phyloP scores from a whole-genome alignment of 192 early-diverging fungal species.

The Pilaira anomala region DNA sequence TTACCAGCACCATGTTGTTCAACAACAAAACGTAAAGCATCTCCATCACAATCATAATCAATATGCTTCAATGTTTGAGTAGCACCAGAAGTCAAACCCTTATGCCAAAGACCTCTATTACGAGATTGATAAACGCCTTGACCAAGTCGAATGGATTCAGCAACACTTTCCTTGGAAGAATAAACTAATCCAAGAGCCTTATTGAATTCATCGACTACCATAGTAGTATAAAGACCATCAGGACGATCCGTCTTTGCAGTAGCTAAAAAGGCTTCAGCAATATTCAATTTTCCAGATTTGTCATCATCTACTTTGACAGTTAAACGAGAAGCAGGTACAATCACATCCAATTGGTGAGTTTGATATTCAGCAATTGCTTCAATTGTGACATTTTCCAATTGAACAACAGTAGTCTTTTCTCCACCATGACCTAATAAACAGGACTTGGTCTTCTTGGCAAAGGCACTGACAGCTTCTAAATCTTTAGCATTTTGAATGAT shows the following conservation, averaged over 20 bases:
- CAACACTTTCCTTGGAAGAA: conserved; percentile 78
- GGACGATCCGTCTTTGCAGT: conserved; percentile 71
- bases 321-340: conserved; percentile 29
- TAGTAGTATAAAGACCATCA: conserved; percentile 89
- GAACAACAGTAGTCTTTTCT: conserved; percentile 32
- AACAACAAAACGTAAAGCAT: conserved; percentile 85
- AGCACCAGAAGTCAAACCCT: conserved; percentile 92
- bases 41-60: conserved; percentile 87
- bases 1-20: conserved; percentile 77
- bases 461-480: conserved; percentile 22
- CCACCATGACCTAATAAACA: conserved; percentile 45
- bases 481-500: conserved; percentile 20
- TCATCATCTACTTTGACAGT: conserved; percentile 29
- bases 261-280: conserved; percentile 59
- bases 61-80: conserved; percentile 82
- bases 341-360: conserved; percentile 31
- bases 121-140: conserved; percentile 94
- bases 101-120: conserved; percentile 89
- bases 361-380: conserved; percentile 36
- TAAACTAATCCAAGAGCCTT: conserved; percentile 93
- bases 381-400: conserved; percentile 16
- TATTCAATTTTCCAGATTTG: conserved; percentile 34
- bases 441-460: conserved; percentile 21
- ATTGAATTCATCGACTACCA: conserved; percentile 88
- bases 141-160: conserved; percentile 71